Conservation (phyloP, 202 grass and related monocot genomes). For the Musa balbisiana region DNA sequence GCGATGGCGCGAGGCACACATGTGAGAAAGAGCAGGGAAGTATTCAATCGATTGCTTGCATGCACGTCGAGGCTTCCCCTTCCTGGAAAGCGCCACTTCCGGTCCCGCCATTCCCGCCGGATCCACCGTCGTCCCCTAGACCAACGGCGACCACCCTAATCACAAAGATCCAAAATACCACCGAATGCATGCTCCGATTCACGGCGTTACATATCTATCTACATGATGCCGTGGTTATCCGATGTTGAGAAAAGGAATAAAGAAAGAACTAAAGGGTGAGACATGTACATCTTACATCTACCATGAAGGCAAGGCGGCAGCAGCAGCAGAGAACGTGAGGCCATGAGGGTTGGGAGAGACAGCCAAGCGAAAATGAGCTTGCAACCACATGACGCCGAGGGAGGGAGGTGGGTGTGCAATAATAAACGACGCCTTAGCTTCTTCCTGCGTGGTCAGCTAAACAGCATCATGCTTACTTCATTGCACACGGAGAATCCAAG, state of each 20-base stretch:
- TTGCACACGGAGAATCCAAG: background rate
- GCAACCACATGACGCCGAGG: constrained; percentile 12
- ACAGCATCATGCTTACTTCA: background rate
- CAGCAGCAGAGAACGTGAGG: background rate
- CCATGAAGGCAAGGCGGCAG: background rate
- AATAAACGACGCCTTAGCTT: too few relatives aligned
- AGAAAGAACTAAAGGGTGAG: background rate
- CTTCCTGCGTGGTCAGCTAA: too few relatives aligned
- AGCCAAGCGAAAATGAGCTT: constrained; percentile 15
- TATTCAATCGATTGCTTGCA: background rate
- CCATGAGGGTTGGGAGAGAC: background rate
- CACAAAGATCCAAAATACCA: too few relatives aligned
- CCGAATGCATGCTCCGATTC: too few relatives aligned
- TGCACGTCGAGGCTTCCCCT: background rate
- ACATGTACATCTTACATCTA: background rate
- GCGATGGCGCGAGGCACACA: too few relatives aligned
- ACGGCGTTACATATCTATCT: too few relatives aligned
- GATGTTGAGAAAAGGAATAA: background rate
- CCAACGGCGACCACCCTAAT: background rate
- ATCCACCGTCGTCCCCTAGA: background rate
- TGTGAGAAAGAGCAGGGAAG: background rate
- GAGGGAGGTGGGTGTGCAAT: background rate
- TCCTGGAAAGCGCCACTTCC: background rate
- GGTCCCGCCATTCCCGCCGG: background rate
- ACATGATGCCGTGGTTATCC: background rate